Conservation (phyloP, 805 yeast genomes). For the Hanseniaspora pseudoguilliermondii region DNA sequence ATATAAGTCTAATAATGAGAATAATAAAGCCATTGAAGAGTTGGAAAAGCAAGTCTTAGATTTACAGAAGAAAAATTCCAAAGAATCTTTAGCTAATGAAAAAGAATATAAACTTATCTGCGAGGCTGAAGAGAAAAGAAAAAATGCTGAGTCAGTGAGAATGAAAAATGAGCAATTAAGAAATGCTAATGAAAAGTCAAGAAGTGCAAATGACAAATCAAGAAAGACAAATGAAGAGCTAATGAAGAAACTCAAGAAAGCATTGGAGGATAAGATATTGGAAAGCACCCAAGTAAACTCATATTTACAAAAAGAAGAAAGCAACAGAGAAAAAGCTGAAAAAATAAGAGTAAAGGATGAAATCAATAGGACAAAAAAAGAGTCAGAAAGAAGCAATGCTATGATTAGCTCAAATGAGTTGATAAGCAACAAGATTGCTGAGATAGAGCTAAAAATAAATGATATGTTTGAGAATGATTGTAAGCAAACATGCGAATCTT, state of each 20-base stretch:
- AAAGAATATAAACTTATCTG: too few relatives aligned
- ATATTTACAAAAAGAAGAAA: neutral
- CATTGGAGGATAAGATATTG: too few relatives aligned
- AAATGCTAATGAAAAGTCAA: neutral
- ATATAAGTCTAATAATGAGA: too few relatives aligned
- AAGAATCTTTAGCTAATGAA: too few relatives aligned
- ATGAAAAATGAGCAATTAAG: neutral
- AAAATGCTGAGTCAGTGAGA: neutral
- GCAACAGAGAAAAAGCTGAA: neutral
- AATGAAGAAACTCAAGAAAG: too few relatives aligned
- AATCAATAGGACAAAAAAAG: neutral
- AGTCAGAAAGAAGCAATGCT: neutral
- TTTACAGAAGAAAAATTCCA: too few relatives aligned
- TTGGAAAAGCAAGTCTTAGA: neutral
- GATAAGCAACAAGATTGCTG: neutral
- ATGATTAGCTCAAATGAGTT: neutral
- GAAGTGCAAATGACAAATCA: neutral
- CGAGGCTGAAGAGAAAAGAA: neutral
- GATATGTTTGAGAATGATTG: neutral
- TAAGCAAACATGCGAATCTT: too few relatives aligned
- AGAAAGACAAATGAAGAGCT: neutral
- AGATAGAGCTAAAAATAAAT: neutral
- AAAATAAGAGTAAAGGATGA: neutral
- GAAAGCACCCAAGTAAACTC: too few relatives aligned
- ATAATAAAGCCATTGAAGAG: neutral